These are phyloP conservation scores for Rhodomyrtus psidioides DNA, from an alignment of 441 rosid species.

Conservation along the genomic window DNA sequence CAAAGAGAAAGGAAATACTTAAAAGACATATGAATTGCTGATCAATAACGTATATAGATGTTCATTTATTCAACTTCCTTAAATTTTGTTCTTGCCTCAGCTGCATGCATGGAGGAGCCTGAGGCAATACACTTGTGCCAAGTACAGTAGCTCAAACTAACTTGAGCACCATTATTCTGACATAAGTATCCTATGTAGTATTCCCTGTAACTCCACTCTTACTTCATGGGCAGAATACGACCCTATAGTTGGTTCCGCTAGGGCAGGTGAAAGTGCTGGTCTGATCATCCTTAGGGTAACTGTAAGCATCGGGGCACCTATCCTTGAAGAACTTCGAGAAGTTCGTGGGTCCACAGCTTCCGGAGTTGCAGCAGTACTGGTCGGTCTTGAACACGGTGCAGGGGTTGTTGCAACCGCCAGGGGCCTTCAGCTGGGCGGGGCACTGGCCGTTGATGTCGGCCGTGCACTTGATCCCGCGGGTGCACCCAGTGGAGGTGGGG, in stretches of 20 bases:
- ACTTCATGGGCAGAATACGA: not conserved
- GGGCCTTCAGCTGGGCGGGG: not conserved
- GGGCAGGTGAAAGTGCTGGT: slow-evolving; percentile 2
- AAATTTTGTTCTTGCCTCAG: not conserved
- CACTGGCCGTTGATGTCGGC: not conserved
- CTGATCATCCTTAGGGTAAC: slow-evolving; percentile 5
- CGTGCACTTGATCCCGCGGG: not conserved
- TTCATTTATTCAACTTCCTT: not conserved
- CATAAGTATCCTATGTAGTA: not conserved
- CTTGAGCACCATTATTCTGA: not conserved
- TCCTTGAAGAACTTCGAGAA: slow-evolving; percentile 3
- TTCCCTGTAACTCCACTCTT: not conserved
- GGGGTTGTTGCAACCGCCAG: slow-evolving; percentile 2
- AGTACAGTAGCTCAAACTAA: not conserved
- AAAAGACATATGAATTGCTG: not conserved
- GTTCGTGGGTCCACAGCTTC: not conserved
- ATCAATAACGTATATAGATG: not conserved
- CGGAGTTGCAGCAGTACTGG: slow-evolving; percentile 3
- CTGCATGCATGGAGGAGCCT: not conserved
- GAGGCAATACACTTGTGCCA: not conserved
- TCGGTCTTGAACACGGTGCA: slow-evolving; percentile 1
- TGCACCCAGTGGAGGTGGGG: not conserved
- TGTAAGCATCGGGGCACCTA: slow-evolving; percentile 3
- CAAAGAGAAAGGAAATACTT: not conserved
- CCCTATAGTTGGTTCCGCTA: slow-evolving; percentile 1